phyloP scores from a whole-genome alignment of 176 grass and related monocot genomes.

The Eleusine indica region DNA sequence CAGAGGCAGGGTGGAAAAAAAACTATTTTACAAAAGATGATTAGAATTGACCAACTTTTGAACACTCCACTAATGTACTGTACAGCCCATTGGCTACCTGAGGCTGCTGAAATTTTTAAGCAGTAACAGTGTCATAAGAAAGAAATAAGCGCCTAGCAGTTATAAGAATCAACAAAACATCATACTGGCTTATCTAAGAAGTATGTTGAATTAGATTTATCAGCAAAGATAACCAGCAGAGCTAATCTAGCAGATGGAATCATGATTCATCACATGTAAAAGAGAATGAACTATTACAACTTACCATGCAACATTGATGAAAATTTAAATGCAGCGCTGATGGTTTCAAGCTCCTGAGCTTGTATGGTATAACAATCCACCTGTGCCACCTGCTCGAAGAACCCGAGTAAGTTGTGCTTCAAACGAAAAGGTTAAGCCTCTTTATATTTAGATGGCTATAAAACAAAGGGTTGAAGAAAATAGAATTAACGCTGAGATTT shows the following conservation, averaged over 20 bases:
- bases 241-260: conserved; percentile 15
- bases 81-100: not conserved
- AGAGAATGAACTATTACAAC: conserved; percentile 30
- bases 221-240: not conserved
- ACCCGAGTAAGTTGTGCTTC: conserved; percentile 35
- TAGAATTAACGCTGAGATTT: conserved; percentile 6
- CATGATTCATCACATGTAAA: not conserved
- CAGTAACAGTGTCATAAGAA: not conserved
- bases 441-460: conserved; percentile 9
- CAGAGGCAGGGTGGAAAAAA: not conserved
- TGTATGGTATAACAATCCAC: conserved; percentile 96
- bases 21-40: not conserved
- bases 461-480: conserved; percentile 16
- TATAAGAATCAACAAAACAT: not conserved
- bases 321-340: conserved; percentile 73
- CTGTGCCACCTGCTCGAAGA: conserved; percentile 64
- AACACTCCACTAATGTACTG: not conserved
- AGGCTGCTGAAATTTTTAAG: not conserved
- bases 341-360: conserved; percentile 78
- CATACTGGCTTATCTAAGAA: conserved; percentile 6
- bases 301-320: conserved; percentile 93
- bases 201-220: conserved; percentile 3
- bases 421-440: not conserved
- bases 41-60: conserved; percentile 11
- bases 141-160: not conserved